Conservation (phyloP, 164 flowering plant genomes). For the Nymphaea colorata region DNA sequence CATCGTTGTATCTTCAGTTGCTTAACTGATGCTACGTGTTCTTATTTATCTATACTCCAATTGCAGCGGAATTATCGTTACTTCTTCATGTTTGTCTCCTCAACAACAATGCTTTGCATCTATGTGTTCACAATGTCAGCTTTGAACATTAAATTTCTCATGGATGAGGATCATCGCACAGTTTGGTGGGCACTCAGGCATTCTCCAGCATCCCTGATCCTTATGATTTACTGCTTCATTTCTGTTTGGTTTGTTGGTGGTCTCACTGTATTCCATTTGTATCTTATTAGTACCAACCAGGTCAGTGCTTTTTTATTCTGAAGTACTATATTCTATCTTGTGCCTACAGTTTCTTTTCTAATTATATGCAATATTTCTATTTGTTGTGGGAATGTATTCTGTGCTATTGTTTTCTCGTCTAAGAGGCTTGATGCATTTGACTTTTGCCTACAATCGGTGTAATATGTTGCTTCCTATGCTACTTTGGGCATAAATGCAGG, state of each 20-base stretch:
- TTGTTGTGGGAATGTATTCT: no score
- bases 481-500: no score
- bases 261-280: constrained; percentile 85
- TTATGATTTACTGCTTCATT: constrained; percentile 82
- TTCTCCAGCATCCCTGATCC: constrained; percentile 75
- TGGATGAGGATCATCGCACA: constrained; percentile 51
- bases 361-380: no score
- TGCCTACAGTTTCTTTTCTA: no score
- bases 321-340: not conserved
- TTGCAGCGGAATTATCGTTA: constrained; percentile 93
- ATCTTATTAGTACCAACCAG: constrained; percentile 92
- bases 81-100: constrained; percentile 85
- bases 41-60: not conserved
- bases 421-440: no score
- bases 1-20: not conserved
- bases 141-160: constrained; percentile 66
- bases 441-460: no score
- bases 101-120: constrained; percentile 84
- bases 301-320: constrained; percentile 22
- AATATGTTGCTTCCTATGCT: no score
- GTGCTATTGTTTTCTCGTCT: no score
- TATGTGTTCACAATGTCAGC: constrained; percentile 85
- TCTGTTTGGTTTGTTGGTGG: constrained; percentile 95
- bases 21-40: not conserved
- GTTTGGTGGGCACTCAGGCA: constrained; percentile 86